Percentiles rank a stretch among this genome's conserved stretches.
These are phyloP conservation scores for Saururus chinensis DNA, from an alignment of 164 flowering plant species.

Conservation along the genomic window DNA sequence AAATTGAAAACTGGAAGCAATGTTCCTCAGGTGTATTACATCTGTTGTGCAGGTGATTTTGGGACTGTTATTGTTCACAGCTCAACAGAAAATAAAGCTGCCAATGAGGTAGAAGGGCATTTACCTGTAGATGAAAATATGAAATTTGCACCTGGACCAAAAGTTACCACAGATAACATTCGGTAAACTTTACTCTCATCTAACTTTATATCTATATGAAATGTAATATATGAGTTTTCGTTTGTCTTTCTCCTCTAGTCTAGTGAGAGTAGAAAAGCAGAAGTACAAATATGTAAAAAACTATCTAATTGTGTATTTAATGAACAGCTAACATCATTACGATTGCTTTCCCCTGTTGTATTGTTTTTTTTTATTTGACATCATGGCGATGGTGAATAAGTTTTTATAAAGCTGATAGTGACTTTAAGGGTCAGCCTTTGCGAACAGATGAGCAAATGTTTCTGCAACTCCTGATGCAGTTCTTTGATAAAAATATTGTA, in stretches of 20 bases:
- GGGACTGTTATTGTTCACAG: slow-evolving; percentile 72
- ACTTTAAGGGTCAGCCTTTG: too few species aligned
- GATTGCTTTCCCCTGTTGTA: too few species aligned
- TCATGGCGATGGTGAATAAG: too few species aligned
- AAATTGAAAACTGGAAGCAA: background rate
- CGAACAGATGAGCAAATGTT: too few species aligned
- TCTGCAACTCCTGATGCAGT: too few species aligned
- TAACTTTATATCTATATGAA: background rate
- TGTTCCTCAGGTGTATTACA: background rate
- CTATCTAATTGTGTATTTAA: too few species aligned
- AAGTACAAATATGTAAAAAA: too few species aligned
- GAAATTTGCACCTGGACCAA: background rate
- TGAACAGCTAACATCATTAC: too few species aligned
- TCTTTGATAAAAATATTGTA: too few species aligned
- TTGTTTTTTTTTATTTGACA: too few species aligned
- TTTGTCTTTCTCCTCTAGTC: background rate
- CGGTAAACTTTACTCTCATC: background rate
- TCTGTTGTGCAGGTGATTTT: slow-evolving; percentile 50
- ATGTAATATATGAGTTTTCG: background rate
- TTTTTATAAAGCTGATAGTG: too few species aligned
- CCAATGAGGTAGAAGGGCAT: slow-evolving; percentile 17
- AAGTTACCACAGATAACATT: background rate
- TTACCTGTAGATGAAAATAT: background rate
- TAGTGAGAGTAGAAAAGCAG: background rate
- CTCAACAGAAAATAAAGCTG: slow-evolving; percentile 28